phyloP scores from a whole-genome alignment of 2,329 filamentous ascomycete genomes.

The Neocucurbitaria cava region DNA sequence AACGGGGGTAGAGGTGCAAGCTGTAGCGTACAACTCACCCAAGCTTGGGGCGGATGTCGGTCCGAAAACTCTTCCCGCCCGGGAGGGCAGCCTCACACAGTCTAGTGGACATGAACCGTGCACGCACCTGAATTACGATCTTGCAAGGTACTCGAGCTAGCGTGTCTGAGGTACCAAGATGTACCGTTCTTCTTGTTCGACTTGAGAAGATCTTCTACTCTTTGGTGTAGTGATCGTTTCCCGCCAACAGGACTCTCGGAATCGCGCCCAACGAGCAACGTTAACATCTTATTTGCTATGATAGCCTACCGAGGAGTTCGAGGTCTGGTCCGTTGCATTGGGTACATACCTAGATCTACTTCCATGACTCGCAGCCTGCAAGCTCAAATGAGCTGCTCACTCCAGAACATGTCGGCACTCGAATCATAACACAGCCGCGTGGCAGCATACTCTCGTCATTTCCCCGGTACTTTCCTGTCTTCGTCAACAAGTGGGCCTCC shows the following conservation, averaged over 20 bases:
- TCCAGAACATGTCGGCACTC: not conserved
- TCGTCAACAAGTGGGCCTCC: constrained; percentile 3
- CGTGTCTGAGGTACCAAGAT: not conserved
- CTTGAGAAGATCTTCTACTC: not conserved
- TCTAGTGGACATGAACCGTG: not conserved
- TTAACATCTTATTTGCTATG: not conserved
- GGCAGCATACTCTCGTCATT: not conserved
- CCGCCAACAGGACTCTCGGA: not conserved
- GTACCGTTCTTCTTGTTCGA: not conserved
- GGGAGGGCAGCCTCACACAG: not conserved
- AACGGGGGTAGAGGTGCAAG: not conserved
- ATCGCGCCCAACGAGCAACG: not conserved
- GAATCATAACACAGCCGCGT: not conserved
- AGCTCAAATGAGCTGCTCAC: not conserved
- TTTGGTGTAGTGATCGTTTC: not conserved
- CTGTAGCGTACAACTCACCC: not conserved
- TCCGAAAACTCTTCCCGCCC: not conserved
- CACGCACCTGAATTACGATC: not conserved
- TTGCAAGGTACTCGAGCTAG: not conserved
- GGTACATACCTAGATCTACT: not conserved
- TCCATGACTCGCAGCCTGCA: not conserved
- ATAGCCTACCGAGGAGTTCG: not conserved
- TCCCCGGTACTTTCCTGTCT: not conserved
- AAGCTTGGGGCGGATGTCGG: not conserved
- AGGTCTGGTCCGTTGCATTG: not conserved